phyloP scores from a whole-genome alignment of 176 grass and related monocot species.

The Aechmea fasciata region DNA sequence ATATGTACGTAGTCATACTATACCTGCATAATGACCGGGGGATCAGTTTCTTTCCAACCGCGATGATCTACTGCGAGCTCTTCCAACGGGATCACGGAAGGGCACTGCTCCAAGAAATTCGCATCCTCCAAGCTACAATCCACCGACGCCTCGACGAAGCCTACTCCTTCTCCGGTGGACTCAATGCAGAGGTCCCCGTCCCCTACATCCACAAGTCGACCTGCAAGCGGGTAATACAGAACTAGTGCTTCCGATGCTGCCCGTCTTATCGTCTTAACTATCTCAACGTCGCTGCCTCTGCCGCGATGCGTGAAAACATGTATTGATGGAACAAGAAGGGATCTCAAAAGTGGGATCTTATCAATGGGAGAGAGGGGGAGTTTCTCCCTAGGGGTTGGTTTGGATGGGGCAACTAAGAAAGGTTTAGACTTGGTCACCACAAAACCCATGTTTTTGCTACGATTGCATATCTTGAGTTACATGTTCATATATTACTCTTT shows the following conservation, averaged over 20 bases:
- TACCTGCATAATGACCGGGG: constrained; percentile 66
- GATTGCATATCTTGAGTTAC: too few relatives aligned
- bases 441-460: too few relatives aligned
- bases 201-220: constrained; percentile 34
- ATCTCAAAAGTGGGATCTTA: constrained; percentile 42
- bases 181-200: constrained; percentile 30
- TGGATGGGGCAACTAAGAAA: too few relatives aligned
- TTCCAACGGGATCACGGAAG: constrained; percentile 41
- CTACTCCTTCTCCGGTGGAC: constrained; percentile 46
- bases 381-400: not conserved
- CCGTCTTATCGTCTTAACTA: constrained; percentile 24
- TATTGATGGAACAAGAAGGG: constrained; percentile 41
- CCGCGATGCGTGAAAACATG: constrained; percentile 35
- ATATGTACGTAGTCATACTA: too few relatives aligned
- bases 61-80: constrained; percentile 38
- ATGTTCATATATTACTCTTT: too few relatives aligned
- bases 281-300: constrained; percentile 8
- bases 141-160: constrained; percentile 53
- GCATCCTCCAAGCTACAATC: constrained; percentile 52
- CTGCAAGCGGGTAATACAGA: constrained; percentile 50
- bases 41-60: constrained; percentile 28
- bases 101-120: constrained; percentile 51
- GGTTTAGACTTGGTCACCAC: too few relatives aligned
- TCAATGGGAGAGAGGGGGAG: constrained; percentile 48
- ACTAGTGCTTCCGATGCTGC: constrained; percentile 48